Conservation (phyloP, 129 eudicot species). For the Flaveria bidentis region DNA sequence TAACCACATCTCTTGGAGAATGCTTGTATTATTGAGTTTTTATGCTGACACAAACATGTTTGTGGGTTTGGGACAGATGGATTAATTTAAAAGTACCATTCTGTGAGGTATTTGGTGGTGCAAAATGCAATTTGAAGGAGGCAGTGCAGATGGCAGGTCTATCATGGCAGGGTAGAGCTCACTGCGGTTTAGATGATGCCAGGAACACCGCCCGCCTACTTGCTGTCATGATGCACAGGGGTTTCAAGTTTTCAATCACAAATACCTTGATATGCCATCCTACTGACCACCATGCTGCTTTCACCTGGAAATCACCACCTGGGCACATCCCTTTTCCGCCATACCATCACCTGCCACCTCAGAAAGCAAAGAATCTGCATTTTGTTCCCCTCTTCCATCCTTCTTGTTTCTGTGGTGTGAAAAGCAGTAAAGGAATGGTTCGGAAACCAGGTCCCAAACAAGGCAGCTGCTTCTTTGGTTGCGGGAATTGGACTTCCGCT, state of each 20-base stretch:
- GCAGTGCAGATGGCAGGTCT: conserved; percentile 94
- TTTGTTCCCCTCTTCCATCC: conserved; percentile 37
- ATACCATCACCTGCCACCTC: conserved; percentile 37
- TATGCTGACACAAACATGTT: neutral
- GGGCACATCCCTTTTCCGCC: conserved; percentile 38
- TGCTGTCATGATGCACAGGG: conserved; percentile 70
- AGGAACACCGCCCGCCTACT: conserved; percentile 89
- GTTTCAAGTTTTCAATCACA: conserved; percentile 81
- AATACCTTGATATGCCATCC: conserved; percentile 53
- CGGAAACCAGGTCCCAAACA: conserved; percentile 84
- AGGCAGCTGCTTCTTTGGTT: conserved; percentile 81
- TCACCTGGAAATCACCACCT: conserved; percentile 46
- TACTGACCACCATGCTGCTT: conserved; percentile 34
- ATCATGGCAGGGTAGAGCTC: conserved; percentile 93
- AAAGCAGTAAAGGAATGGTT: conserved; percentile 67
- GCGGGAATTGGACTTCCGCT: conserved; percentile 87
- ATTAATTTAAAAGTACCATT: conserved; percentile 89
- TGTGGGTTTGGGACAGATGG: conserved; percentile 56
- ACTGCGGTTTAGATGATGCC: conserved; percentile 95
- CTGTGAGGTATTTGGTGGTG: conserved; percentile 65
- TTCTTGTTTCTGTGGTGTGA: conserved; percentile 74
- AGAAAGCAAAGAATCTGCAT: conserved; percentile 40
- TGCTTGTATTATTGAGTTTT: too few species aligned
- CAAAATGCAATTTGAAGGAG: conserved; percentile 81
- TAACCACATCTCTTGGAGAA: too few species aligned